Base-by-base conservation (phyloP, 2,329 filamentous ascomycete genomes). In the Phialophora tarda region DNA sequence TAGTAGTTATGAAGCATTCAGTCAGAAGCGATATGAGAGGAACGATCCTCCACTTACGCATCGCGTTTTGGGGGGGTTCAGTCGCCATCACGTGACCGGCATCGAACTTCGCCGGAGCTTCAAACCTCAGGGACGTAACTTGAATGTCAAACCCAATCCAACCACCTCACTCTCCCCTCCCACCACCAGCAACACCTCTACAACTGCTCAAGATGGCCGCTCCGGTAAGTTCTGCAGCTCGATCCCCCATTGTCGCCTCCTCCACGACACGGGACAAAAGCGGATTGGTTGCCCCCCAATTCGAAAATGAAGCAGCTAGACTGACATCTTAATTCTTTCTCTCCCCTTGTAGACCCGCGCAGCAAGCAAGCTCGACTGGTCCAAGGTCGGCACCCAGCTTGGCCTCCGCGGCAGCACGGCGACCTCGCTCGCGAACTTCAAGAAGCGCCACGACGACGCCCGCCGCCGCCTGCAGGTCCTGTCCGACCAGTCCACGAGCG, bases 331-430 rank as follows among this genome's bases (percentile, higher is more conserved):
- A 77, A 77, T 75, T 69, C 70, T 71, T 72, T n/a, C 75, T 32
- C 72, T 17, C 6, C 38, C 69, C 76, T 51, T 14, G 10, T 76
- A 98, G 94, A 91, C 93, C 88, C 97, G 92, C 88, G 93, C 94
- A 86, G 93, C 94, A 83, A 88, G 96, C 83, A 99, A 98, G 89
- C 88, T 99, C 87, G 95, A 99, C 89, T 99, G 95, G 95, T 88
- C 88, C 84, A 95, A 96, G 85, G 88, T 99, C 78, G 90, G 90
- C 83, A 88, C 87, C 83, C 96, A 94, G 78, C 93, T 99, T 77
- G 94, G 94, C 81, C 92, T 99, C 81, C 92, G 92, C 82, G 95
- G 95, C 81, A 91, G 93, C 85, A 99, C 95, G 74, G 93, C 92
- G 74, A 84, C 90, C 76, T 91, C 94, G 70, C 92, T 99, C 70